Evolutionary conservation across 2,329 filamentous ascomycete species (phyloP).

Genomic region (Beauveria sp.): DNA sequence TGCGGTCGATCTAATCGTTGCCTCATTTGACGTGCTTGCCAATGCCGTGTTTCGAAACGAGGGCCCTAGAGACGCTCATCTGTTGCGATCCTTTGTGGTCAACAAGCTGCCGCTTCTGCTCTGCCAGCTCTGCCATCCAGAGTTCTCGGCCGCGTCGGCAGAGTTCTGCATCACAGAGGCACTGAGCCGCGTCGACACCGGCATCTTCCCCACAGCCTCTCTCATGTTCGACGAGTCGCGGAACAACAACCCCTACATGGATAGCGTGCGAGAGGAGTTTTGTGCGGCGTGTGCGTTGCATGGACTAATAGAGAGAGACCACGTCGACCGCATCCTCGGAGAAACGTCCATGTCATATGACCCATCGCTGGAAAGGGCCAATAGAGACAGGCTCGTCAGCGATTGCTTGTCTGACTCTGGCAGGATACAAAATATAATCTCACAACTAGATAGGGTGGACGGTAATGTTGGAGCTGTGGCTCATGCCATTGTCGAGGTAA

Average conservation of each 20-base stretch:
- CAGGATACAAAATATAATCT: slow-evolving; percentile 65
- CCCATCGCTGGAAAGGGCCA: slow-evolving; percentile 65
- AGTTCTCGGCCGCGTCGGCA: slow-evolving; percentile 65
- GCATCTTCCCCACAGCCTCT: slow-evolving; percentile 57
- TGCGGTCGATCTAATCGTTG: slow-evolving; percentile 74
- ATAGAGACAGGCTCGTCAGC: slow-evolving; percentile 68
- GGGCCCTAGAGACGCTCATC: slow-evolving; percentile 51
- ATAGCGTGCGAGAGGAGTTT: slow-evolving; percentile 62
- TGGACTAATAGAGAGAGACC: slow-evolving; percentile 68
- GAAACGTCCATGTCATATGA: slow-evolving; percentile 76
- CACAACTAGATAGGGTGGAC: slow-evolving; percentile 81
- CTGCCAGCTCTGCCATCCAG: slow-evolving; percentile 49
- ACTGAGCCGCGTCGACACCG: slow-evolving; percentile 73
- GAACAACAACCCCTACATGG: slow-evolving; percentile 49
- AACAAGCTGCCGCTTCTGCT: slow-evolving; percentile 53
- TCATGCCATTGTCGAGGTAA: slow-evolving; percentile 65
- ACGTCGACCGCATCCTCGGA: slow-evolving; percentile 72
- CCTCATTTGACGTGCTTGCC: slow-evolving; percentile 82
- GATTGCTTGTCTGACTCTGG: slow-evolving; percentile 73
- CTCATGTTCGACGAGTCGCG: slow-evolving; percentile 53
- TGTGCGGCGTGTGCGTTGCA: slow-evolving; percentile 87
- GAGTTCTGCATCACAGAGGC: slow-evolving; percentile 66
- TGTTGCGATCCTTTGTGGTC: slow-evolving; percentile 80
- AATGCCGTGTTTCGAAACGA: slow-evolving; percentile 70
- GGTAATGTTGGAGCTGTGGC: slow-evolving; percentile 85